A percentile compares a stretch with the other conserved stretches of the same genome.
These are phyloP conservation scores for Globisporangium splendens DNA, from an alignment of 352 stramenopile genomes.

Conservation along the genomic window DNA sequence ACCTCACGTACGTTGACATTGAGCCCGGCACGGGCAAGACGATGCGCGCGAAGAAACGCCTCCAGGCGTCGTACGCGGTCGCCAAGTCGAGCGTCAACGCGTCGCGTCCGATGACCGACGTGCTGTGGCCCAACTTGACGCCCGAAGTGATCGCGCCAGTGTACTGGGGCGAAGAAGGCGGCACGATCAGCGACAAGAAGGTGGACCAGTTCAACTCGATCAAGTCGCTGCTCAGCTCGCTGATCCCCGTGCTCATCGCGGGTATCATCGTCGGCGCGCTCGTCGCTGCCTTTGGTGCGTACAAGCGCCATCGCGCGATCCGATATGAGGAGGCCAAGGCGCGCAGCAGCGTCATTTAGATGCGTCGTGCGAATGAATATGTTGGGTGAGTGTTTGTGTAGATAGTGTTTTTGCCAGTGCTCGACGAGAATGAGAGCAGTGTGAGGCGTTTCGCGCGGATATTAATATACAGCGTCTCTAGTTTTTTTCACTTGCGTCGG, in stretches of 20 bases:
- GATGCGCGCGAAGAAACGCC: slow-evolving; percentile 31
- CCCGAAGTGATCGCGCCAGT: slow-evolving; percentile 47
- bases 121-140: slow-evolving; percentile 45
- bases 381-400: neutral
- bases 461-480: no score
- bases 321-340: neutral
- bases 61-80: slow-evolving; percentile 31
- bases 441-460: no score
- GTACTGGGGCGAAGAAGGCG: slow-evolving; percentile 52
- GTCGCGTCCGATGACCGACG: slow-evolving; percentile 44
- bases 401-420: neutral
- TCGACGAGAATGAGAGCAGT: neutral
- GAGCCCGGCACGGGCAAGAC: slow-evolving; percentile 36
- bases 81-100: slow-evolving; percentile 22
- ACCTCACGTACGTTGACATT: slow-evolving; percentile 31
- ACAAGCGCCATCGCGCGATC: slow-evolving; percentile 32
- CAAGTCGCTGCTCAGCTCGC: slow-evolving; percentile 34
- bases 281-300: slow-evolving; percentile 28
- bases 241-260: slow-evolving; percentile 55
- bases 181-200: slow-evolving; percentile 28
- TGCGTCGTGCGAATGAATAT: neutral
- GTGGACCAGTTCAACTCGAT: slow-evolving; percentile 48
- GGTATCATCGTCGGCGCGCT: slow-evolving; percentile 41
- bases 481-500: no score
- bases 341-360: neutral